These are phyloP conservation scores for Podila clonocystis DNA, from an alignment of 192 early-diverging fungal species.

Conservation along the genomic window DNA sequence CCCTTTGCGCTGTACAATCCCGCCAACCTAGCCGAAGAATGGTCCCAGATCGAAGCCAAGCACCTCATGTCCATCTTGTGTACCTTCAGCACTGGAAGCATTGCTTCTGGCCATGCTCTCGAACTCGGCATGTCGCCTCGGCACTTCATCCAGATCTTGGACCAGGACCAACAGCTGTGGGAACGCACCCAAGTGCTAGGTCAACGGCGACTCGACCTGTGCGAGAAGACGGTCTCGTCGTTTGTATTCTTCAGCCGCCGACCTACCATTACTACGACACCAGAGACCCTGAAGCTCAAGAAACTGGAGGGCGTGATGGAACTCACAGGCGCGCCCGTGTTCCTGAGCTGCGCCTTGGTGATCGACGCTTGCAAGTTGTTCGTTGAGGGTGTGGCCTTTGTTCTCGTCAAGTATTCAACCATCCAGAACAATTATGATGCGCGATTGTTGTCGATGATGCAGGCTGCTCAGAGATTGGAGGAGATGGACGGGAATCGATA, in stretches of 20 bases:
- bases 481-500: conserved; percentile 19
- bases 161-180: conserved; percentile 2
- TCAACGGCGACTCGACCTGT: conserved; percentile 10
- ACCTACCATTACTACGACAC: background rate
- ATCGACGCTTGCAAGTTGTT: conserved; percentile 26
- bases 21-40: conserved; percentile 21
- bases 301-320: conserved; percentile 10
- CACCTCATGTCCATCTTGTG: conserved; percentile 9
- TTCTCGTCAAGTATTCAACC: conserved; percentile 10
- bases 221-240: conserved; percentile 14
- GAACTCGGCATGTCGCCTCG: conserved; percentile 8
- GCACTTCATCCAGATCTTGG: conserved; percentile 9
- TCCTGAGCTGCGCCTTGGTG: conserved; percentile 28
- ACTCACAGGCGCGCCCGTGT: conserved; percentile 17
- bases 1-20: conserved; percentile 9
- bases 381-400: conserved; percentile 26
- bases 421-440: conserved; percentile 13
- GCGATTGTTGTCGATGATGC: conserved; percentile 18
- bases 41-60: conserved; percentile 15
- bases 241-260: conserved; percentile 32
- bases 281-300: background rate
- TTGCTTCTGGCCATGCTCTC: conserved; percentile 5
- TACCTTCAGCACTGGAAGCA: conserved; percentile 10
- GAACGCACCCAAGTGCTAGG: conserved; percentile 1
- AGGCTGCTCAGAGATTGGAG: conserved; percentile 31